phyloP scores from a whole-genome alignment of 257 asterid species.

The Gentiana straminea region DNA sequence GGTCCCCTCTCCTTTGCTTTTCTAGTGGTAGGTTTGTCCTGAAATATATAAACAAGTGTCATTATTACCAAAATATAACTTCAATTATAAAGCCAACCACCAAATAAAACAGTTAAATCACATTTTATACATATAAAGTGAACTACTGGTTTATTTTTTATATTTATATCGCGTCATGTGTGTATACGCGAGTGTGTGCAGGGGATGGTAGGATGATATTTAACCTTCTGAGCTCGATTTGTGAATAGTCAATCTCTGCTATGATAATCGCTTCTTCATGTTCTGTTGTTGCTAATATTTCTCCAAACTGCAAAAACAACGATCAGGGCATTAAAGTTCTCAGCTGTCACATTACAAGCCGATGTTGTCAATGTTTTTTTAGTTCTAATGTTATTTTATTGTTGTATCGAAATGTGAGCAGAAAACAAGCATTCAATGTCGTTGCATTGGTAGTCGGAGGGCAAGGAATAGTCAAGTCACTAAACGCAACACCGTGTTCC shows the following conservation, averaged over 20 bases:
- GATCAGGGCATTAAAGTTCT: conserved; percentile 2
- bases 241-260: conserved; percentile 78
- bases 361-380: not conserved
- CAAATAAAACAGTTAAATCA: no score
- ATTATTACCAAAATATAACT: not conserved
- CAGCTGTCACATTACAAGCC: not conserved
- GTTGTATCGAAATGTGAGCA: not conserved
- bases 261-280: conserved; percentile 71
- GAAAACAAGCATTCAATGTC: not conserved
- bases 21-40: conserved; percentile 80
- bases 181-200: not conserved
- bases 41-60: conserved; percentile 8
- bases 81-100: not conserved
- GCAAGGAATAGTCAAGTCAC: not conserved
- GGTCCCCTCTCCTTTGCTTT: conserved; percentile 90
- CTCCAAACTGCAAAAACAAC: conserved; percentile 59
- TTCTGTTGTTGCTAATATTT: conserved; percentile 74
- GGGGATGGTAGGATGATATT: not conserved
- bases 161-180: not conserved
- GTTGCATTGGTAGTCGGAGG: no score
- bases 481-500: not conserved
- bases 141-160: not conserved
- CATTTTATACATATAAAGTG: no score
- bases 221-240: conserved; percentile 70
- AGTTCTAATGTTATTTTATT: no score